Base-by-base conservation (phyloP, 768 basidiomycete genomes). In the Paxillus rubicundulus region DNA sequence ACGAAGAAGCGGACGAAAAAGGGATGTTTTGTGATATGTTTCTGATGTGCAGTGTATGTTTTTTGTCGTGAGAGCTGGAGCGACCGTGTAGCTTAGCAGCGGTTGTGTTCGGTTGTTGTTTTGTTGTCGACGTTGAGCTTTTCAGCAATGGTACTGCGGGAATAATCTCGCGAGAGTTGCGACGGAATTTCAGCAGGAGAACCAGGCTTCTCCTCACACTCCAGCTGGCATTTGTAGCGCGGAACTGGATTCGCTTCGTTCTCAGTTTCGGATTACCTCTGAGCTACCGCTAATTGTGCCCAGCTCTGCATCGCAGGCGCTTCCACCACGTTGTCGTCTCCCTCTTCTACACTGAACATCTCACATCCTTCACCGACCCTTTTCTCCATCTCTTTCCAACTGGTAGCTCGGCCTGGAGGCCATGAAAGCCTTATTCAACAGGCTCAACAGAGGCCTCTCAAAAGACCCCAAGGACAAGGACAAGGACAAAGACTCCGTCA, bases 371-470 rank as follows among this genome's bases (percentile, higher is more conserved):
- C 18, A 34, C 37, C 52, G 18, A 42, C 46, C 28, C 24, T 32
- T 20, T 38, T 44, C 38, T 12, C n/a, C 10, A 24, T n/a, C 14
- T 28, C 24, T 27, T n/a, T 27, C 24, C n/a, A n/a, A 21, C 32
- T 32, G 1, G 27, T 5, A 48, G 17, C 47, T 32, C 40, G 53
- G 53, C 53, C 53, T 39, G 39, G 41, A 45, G 57, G 55, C 69
- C 69, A 92, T 92, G 89, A 92, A 90, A 79, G 89, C 90, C 40
- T 86, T 92, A 61, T 81, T 92, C 70, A 80, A 81, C 66, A 82
- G 89, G 64, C 74, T 92, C 61, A 88, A 89, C 61, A 81, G 82
- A 50, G 79, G 75, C 53, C 79, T 75, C 59, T 70, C 77, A 64
- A 87, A 70, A 43, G 67, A 69, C n/a, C 52, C 57, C 52, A 66